These are phyloP conservation scores for slime mould (Dictyostelium discoideum) DNA, from an alignment of 78 protist species.

Conservation along the genomic window DNA sequence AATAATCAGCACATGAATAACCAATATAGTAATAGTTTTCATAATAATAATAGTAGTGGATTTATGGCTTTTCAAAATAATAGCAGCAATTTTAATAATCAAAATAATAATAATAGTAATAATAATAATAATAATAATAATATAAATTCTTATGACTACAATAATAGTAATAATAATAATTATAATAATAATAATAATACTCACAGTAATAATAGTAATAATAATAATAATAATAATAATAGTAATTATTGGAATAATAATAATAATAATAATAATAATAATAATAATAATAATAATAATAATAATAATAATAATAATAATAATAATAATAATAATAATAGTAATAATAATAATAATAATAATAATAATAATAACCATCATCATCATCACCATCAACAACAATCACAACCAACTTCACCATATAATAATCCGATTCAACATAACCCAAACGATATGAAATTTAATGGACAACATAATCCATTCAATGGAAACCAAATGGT, in stretches of 20 bases:
- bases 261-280: neutral
- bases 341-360: neutral
- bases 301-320: neutral
- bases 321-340: neutral
- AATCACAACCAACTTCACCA: neutral
- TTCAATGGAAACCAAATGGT: neutral
- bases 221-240: neutral
- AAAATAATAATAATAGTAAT: neutral
- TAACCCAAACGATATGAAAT: neutral
- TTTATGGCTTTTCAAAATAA: neutral
- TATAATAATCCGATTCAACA: neutral
- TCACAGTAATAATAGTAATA: neutral
- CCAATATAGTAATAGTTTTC: neutral
- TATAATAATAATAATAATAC: neutral
- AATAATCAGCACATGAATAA: neutral
- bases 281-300: neutral
- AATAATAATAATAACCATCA: neutral
- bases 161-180: neutral
- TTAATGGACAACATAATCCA: neutral
- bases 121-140: neutral
- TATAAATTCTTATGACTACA: neutral
- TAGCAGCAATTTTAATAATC: neutral
- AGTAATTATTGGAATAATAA: neutral
- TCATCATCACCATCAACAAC: neutral
- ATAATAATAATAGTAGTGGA: neutral